Base-by-base conservation (phyloP, 139 green algal species). In the Chlorokybus atmophyticus region DNA sequence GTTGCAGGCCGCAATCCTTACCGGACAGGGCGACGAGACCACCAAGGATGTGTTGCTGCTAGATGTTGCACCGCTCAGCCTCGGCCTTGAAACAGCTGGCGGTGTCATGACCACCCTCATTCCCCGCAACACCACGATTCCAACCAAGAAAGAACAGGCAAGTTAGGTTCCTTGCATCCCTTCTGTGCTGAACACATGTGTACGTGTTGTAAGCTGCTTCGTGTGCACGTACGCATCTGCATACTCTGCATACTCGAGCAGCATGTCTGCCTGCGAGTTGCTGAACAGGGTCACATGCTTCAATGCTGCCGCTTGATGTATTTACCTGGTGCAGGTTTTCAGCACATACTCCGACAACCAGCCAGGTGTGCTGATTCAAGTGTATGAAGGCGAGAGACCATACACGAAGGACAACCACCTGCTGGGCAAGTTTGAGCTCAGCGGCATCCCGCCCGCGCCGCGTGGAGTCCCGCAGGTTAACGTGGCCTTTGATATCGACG, bases 81-180 rank as follows among this genome's bases (percentile, higher is more conserved):
- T 97, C 59, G 89, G 89, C 51, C 76, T 97, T 48, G 89, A 97
- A 79, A 97, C 89, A 17, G 87, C 81, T 31, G 80, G 83, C 51
- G 82, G 83, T 49, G 75, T 87, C 42, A 87, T 87, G 73, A 97
- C 89, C 1, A 67, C 70, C 24, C 76, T 97, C 21, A 95, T 97
- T 60, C 69, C 72, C 1, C 81, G 89, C 49, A 95, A 97, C 81
- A 95, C 89, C 50, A 95, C 89, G 52, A 84, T 97, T 51, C 89
- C 89, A 48, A 93, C 85, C 55, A 97, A 97, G 83, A 97, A 97
- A 81, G 88, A 97, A 80, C n/a, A n/a, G n/a, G n/a, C n/a, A n/a
- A n/a, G n/a, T n/a, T n/a, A n/a, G n/a, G n/a, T n/a, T n/a, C n/a
- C n/a, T n/a, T n/a, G n/a, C n/a, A n/a, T n/a, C n/a, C n/a, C n/a